Evolutionary conservation across 495 filamentous ascomycete species (phyloP), one percentile per base, ranked within the genome.

Genomic region (Tuber magnatum): DNA sequence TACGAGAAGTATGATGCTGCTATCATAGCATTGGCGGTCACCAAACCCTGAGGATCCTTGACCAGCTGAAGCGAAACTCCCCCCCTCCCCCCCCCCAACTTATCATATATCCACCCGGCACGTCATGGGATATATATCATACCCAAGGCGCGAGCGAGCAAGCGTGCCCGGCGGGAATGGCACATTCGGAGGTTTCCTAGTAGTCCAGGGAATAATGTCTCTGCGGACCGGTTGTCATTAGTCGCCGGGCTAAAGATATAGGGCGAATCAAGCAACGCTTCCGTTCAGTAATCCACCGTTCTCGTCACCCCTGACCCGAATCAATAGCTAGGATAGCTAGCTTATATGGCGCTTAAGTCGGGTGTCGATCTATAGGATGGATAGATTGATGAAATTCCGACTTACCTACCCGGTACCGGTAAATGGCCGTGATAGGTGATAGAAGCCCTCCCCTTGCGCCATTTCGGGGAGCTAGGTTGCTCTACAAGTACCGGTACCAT

Each of bases 321-420:
- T 38, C 22, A 46, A 71, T 5, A 22, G 35, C 38, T 24, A 28
- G 28, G 16, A 28, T 65, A 41, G 5, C 38, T 65, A 41, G 61
- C 28, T 65, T 12, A 35, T 75, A 61, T 24, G 40, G 40, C 43
- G 61, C 61, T 42, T 70, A 69, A 61, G 38, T 42, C 71, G 18
- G 24, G 70, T 75, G 44, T 38, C 70, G 73, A 75, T 71, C 70
- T 69, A 70, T 28, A 48, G 32, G 56, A 65, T 35, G 2, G 56
- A 35, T 61, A 61, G 24, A 32, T 61, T 14, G n/a, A 28, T 20
- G 28, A 65, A 65, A 65, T 65, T 1, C 56, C 28, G 56, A 65
- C 28, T 22, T 18, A 46, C 44, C 22, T 22, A 6, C 4, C 32
- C 56, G 14, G 56, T 65, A 65, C 56, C 56, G 28, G 28, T 18